Base-by-base conservation (phyloP, 176 grass and related monocot species). In the Leersia perrieri region DNA sequence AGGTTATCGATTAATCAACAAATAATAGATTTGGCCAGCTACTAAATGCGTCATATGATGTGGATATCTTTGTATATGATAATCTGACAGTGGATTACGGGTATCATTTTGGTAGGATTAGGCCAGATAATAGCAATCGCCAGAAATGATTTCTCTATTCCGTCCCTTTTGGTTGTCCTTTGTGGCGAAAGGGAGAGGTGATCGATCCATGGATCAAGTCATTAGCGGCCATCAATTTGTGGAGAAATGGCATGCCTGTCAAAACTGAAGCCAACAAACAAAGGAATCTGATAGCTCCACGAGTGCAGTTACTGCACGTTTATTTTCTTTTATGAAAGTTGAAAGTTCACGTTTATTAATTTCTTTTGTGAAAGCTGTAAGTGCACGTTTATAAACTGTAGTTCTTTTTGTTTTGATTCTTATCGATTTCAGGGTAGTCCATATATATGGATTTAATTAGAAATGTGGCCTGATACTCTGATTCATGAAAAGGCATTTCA, bases 51-150 rank as follows among this genome's bases (percentile, higher is more conserved):
- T 25, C 33, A 25, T 31, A 28, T 73, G 68, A 47, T 33, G n/a
- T 29, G 70, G 80, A 27, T 51, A 25, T 58, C 53, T 25, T 53
- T 53, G 49, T 49, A 47, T 15, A 25, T 44, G 53, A 82, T 82
- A 58, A 73, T 27, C 11, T 5, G 30, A 74, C 39, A 66, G 22
- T 23, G 16, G 7, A 70, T 74, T 42, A 29, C 58, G 34, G 51
- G 32, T 35, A 82, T n/a, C 3, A 18, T 58, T 83, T 75, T 36
- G 14, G 26, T 68, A 40, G 33, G 22, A 67, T 83, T 47, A 31
- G 25, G 27, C 41, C 33, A 57, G 44, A 31, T 75, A 74, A 63
- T 67, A 10, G 3, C 42, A 41, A 67, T 75, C 71, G 33, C 15
- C 11, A 3, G 22, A 38, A 53, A 65, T 9, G 34, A 29, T 66